Evolutionary conservation across 306 rosid species (phyloP), one percentile per base, ranked within the genome.

Genomic region (Geum urbanum): DNA sequence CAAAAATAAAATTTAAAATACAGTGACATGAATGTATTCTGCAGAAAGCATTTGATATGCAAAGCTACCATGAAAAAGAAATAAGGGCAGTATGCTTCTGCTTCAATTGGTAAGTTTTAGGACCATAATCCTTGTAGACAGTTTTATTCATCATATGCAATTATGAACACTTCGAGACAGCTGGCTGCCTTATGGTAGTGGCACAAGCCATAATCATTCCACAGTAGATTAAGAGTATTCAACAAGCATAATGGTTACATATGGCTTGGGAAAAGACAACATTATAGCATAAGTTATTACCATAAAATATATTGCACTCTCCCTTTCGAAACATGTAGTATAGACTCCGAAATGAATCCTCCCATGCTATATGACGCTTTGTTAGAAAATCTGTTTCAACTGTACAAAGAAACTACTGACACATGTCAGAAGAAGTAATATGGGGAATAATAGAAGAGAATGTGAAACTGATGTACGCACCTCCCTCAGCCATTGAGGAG

Each of bases 251-350:
- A 60, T 41, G 10, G 8, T 15, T 41, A 44, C 37, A 19, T 16
- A 9, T 63, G 53, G 65, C 27, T 45, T 50, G 47, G 32, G 27
- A 53, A 32, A 32, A 32, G 37, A 11, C 9, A 15, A 75, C 4
- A 12, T 67, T 14, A 39, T 2, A 41, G 14, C 67, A 56, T 13
- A 77, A 71, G 65, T 45, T 60, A 74, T 78, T 85, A 95, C 99
- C 99, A 72, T 95, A 95, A 79, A 95, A 95, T 65, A 95, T 81
- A 78, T 86, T 80, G 68, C 97, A 94, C n/a, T 66, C 41, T 69
- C 89, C 84, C 65, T 83, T 85, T 20, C 96, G 91, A 74, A 95
- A 87, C 92, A 80, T 80, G 83, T 87, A 95, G 77, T 95, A 95
- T 54, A 95, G 97, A 77, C 89, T 79, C n/a, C 83, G 86, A 67